These are phyloP conservation scores for Gynochthodes officinalis DNA, from an alignment of 257 asterid genomes.

Conservation along the genomic window DNA sequence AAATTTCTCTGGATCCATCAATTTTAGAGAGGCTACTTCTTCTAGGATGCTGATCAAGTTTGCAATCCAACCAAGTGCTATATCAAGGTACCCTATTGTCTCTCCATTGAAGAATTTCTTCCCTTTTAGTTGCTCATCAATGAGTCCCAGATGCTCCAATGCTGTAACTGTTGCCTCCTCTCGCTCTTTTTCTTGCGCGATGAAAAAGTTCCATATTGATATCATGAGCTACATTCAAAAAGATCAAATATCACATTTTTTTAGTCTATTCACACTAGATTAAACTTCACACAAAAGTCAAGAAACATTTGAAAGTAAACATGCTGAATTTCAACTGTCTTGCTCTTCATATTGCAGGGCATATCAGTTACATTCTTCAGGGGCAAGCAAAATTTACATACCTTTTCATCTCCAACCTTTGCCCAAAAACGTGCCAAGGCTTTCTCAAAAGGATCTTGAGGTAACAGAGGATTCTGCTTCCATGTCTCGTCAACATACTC, in stretches of 20 bases:
- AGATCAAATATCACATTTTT: neutral
- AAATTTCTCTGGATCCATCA: slow-evolving; percentile 39
- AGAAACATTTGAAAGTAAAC: too few species aligned
- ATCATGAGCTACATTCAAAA: slow-evolving; percentile 36
- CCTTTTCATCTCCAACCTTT: slow-evolving; percentile 66
- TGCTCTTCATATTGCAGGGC: neutral
- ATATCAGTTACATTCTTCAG: neutral
- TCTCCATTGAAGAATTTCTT: slow-evolving; percentile 63
- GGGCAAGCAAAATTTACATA: slow-evolving; percentile 15
- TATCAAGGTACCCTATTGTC: slow-evolving; percentile 53
- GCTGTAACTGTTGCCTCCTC: slow-evolving; percentile 38
- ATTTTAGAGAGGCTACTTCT: slow-evolving; percentile 36
- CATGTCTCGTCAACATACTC: slow-evolving; percentile 73
- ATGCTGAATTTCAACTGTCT: too few species aligned
- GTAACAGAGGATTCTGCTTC: slow-evolving; percentile 55
- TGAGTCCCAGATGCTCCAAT: slow-evolving; percentile 29
- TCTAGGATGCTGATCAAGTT: slow-evolving; percentile 41
- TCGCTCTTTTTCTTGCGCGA: slow-evolving; percentile 35
- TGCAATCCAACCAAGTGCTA: slow-evolving; percentile 54
- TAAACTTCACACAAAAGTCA: neutral
- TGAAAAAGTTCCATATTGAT: slow-evolving; percentile 36
- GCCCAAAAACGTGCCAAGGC: slow-evolving; percentile 74
- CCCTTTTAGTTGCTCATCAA: slow-evolving; percentile 48
- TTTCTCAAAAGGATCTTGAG: slow-evolving; percentile 60
- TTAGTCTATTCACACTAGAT: neutral